Percentiles rank a stretch among this genome's conserved stretches.
Evolutionary conservation across 768 basidiomycete species (phyloP).

Genomic region (Tephrocybe rancida): DNA sequence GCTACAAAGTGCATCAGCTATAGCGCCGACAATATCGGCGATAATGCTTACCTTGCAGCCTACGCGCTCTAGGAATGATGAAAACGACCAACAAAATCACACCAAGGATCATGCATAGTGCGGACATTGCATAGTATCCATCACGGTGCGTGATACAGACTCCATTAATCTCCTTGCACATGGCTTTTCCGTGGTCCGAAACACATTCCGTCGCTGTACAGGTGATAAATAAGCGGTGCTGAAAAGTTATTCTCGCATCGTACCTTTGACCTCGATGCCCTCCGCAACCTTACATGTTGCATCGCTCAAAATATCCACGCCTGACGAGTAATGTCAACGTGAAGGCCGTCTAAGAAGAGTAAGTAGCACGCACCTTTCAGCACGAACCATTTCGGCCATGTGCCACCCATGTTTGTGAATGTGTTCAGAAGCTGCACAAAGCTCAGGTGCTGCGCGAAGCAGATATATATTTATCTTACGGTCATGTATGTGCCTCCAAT

Average conservation of each 20-base stretch:
- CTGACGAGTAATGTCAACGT: slow-evolving; percentile 35
- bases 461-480: slow-evolving; percentile 44
- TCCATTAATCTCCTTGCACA: slow-evolving; percentile 76
- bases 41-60: slow-evolving; percentile 73
- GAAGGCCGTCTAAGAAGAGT: not conserved
- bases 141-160: slow-evolving; percentile 83
- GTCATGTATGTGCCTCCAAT: slow-evolving; percentile 99
- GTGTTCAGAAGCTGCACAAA: slow-evolving; percentile 82
- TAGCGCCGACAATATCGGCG: not conserved
- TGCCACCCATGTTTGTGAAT: slow-evolving; percentile 94
- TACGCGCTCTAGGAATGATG: slow-evolving; percentile 82
- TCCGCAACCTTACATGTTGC: slow-evolving; percentile 81
- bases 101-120: slow-evolving; percentile 80
- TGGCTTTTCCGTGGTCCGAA: slow-evolving; percentile 85
- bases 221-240: not conserved
- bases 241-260: not conserved
- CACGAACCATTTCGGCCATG: slow-evolving; percentile 97
- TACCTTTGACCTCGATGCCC: slow-evolving; percentile 59
- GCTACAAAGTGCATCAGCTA: slow-evolving; percentile 38
- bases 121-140: slow-evolving; percentile 89
- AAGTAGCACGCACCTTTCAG: slow-evolving; percentile 64
- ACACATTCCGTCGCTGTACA: slow-evolving; percentile 81
- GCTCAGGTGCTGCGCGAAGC: not conserved
- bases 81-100: slow-evolving; percentile 70
- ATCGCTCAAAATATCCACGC: slow-evolving; percentile 85